Conservation (phyloP, 257 asterid genomes). For the Scutellaria minor region DNA sequence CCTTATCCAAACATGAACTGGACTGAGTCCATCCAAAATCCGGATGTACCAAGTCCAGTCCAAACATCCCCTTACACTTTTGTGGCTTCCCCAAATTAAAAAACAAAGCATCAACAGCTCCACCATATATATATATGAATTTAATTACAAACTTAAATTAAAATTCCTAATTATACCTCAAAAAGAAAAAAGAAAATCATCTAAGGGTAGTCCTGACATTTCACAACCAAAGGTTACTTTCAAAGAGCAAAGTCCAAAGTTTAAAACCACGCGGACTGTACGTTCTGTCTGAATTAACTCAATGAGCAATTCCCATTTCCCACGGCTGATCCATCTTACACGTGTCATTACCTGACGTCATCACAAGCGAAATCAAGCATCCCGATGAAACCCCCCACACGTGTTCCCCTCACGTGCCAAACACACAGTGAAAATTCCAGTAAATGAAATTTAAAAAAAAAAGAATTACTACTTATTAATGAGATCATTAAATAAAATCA, state of each 20-base stretch:
- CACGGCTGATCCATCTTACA: conserved; percentile 33
- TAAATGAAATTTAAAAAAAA: not conserved
- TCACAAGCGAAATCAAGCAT: conserved; percentile 8
- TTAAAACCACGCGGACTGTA: conserved; percentile 47
- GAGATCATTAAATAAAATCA: conserved; percentile 23
- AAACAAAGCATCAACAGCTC: no score
- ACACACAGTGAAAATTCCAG: conserved; percentile 15
- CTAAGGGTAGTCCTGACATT: conserved; percentile 33
- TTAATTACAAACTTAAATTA: no score
- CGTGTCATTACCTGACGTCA: conserved; percentile 41
- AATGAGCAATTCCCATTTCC: conserved; percentile 18
- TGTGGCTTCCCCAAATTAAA: no score
- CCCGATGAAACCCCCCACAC: conserved; percentile 31
- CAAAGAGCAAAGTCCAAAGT: conserved; percentile 22
- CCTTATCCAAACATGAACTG: no score
- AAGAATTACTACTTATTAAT: not conserved
- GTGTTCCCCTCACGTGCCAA: conserved; percentile 41
- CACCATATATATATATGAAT: no score
- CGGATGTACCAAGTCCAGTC: no score
- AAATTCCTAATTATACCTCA: no score
- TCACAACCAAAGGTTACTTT: not conserved
- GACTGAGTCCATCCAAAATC: no score
- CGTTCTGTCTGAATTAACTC: conserved; percentile 13
- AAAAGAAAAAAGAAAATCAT: no score
- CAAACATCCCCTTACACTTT: no score